Evolutionary conservation across 129 eudicot species (phyloP), one percentile per base, ranked within the genome.

Genomic region (Flaveria bidentis): DNA sequence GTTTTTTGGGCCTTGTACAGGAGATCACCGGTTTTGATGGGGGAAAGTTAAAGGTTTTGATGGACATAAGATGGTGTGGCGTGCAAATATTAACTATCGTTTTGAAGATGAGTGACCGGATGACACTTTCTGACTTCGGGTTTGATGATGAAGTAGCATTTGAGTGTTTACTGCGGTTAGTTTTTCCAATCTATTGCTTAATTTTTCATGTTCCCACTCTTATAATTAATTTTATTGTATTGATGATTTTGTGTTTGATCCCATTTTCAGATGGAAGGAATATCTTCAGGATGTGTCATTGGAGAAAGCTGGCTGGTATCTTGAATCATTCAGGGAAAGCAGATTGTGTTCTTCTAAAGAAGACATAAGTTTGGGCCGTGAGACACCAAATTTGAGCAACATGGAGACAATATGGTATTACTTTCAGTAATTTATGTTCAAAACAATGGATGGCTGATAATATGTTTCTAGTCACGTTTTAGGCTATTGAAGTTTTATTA

Each of bases 251-350:
- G 52, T 64, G 47, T 63, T 65, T 49, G 23, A 68, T 33, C 55
- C 52, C 45, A 33, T 72, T 75, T 82, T 52, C 79, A 95, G 99
- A 44, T 95, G 99, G 99, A 73, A 91, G 51, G 90, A 84, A 56
- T 95, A 75, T 84, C 81, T 85, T 78, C 80, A 72, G 86, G 99
- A 95, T 61, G 86, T 86, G 41, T 83, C 92, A 12, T 67, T 84
- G 72, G 99, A 95, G 84, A 89, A 89, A 86, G 97, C 96, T 47
- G 80, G 88, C 28, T 95, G 97, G 92, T 84, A 87, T 81, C 85
- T 89, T 73, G 95, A 88, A 76, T 64, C 82, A 72, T 76, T 65
- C 46, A 79, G 62, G 55, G 85, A 76, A 49, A 80, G 76, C 47
- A 64, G 64, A 62, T 72, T 58, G 39, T 62, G 70, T 64, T 45